Evolutionary conservation across 2,329 filamentous ascomycete species (phyloP).

Genomic region (Diplodia intermedia): DNA sequence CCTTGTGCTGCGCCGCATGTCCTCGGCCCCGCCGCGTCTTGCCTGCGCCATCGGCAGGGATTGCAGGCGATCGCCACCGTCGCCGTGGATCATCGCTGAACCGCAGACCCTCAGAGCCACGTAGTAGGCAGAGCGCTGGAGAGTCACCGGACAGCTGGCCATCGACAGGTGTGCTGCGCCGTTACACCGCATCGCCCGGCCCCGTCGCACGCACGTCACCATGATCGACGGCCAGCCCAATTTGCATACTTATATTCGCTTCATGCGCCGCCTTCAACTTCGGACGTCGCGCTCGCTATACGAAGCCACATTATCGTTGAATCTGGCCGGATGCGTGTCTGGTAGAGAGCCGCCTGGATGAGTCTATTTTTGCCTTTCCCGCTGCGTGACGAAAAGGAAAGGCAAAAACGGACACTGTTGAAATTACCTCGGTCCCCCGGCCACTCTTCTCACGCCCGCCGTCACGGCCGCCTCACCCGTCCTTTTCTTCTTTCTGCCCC

Average conservation of each 20-base stretch:
- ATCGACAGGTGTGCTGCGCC: slow-evolving; percentile 14
- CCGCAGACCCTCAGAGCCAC: slow-evolving; percentile 14
- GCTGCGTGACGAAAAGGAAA: not conserved
- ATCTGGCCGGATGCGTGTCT: slow-evolving; percentile 10
- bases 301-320: slow-evolving; percentile 25
- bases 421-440: not conserved
- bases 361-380: too few species aligned
- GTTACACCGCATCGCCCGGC: not conserved
- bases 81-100: slow-evolving; percentile 26
- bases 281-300: slow-evolving; percentile 26
- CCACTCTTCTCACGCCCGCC: not conserved
- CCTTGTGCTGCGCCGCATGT: slow-evolving; percentile 10
- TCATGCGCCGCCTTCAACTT: slow-evolving; percentile 26
- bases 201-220: slow-evolving; percentile 10
- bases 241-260: slow-evolving; percentile 14
- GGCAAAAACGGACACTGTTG: not conserved
- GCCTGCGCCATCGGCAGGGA: slow-evolving; percentile 5
- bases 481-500: not conserved
- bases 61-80: slow-evolving; percentile 20
- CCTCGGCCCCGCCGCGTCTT: not conserved
- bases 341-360: not conserved
- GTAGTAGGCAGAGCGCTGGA: not conserved
- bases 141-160: slow-evolving; percentile 10
- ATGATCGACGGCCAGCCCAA: slow-evolving; percentile 12
- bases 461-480: not conserved